Base-by-base conservation (phyloP, 164 flowering plant genomes). In the Taxillus chinensis region DNA sequence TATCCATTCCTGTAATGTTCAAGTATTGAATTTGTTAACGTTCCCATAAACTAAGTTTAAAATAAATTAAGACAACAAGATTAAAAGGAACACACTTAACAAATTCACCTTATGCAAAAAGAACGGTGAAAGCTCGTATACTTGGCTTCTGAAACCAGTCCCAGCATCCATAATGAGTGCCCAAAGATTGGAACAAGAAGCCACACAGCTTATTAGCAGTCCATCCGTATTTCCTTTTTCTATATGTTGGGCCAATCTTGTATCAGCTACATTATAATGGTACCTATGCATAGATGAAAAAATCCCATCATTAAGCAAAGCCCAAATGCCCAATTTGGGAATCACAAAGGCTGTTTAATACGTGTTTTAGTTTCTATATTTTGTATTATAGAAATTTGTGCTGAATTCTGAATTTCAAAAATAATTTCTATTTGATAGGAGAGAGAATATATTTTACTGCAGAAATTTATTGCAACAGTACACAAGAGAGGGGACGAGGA, bases 81-180 rank as follows among this genome's bases (percentile, higher is more conserved):
- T 17, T 27, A 27, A 56, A 67, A 56, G 6, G 41, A 5, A 15
- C 39, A 53, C 5, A 51, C 15, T 3, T 60, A 8, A 38, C 65
- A 50, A 45, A 13, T 52, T 43, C 50, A 87, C 97, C 90, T 87
- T 90, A 77, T 82, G 92, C 57, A 90, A 77, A 63, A 90, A 90
- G 58, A 66, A 72, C 2, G 97, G 86, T 7, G 95, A 87, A 38
- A 86, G 70, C 57, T 84, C 86, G 75, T 86, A 83, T 54, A 87
- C 92, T 77, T 90, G 97, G 68, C 65, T 60, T 14, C 86, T 69
- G 58, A 87, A 87, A 73, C 86, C 84, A 71, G 95, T 87, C 66
- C 95, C 92, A 48, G 97, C 92, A 82, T 90, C 95, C 97, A 90
- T 90, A 59, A 90, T 84, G 62, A 90, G 77, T 37, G 95, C 97